Evolutionary conservation across 306 rosid genomes (phyloP), one percentile per base, ranked within the genome.

Genomic region (Quercus bicolor): DNA sequence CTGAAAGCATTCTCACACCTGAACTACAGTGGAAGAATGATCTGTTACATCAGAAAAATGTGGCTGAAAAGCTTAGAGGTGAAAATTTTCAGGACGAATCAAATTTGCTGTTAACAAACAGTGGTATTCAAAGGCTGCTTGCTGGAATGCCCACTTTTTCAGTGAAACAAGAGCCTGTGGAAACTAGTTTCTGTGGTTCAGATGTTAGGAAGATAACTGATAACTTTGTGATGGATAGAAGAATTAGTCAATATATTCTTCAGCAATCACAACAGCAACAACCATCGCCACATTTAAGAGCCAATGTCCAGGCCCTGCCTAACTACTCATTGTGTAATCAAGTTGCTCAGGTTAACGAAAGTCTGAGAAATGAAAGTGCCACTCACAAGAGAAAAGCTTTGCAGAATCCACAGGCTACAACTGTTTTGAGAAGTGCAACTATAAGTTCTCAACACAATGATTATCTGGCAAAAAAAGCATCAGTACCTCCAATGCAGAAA

Each of bases 101-200:
- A 26, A 14, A 16, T 70, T 76, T n/a, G 16, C 78, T 0, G n/a
- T 56, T 59, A 20, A 54, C 48, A 24, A 71, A 37, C 69, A 73
- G 55, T 73, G 45, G 55, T 57, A 61, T 73, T 69, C 55, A 45
- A n/a, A 69, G 66, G 70, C 56, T 60, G 68, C 73, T 43, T 68
- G 70, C 59, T 59, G 71, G 64, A 75, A 54, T 20, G 57, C 73
- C 78, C 72, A 51, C 73, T 60, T 53, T 54, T 59, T 33, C 26
- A n/a, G 70, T 85, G 56, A 82, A 81, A 62, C 78, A 57, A 74
- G 77, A 78, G 76, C 81, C 88, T 21, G 56, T 26, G 4, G 60
- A 78, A 56, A 48, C 54, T 70, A 51, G 55, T 81, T 56, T 24
- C 74, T 55, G 34, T 33, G 34, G 19, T 70, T 37, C 77, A 40